Evolutionary conservation across 805 yeast genomes (phyloP).

Genomic region (Teunomyces stri): DNA sequence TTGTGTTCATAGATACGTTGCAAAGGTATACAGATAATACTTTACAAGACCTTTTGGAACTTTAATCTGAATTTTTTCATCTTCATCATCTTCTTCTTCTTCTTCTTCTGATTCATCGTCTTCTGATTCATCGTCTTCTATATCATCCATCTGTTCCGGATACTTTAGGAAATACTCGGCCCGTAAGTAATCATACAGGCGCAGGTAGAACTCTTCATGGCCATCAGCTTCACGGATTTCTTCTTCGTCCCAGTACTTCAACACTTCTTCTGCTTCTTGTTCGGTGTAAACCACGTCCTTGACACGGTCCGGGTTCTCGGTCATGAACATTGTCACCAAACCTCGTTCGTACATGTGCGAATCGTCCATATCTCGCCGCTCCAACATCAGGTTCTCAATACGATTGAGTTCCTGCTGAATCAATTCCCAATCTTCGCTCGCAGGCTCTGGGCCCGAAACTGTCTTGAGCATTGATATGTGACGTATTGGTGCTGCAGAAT

Average conservation of each 20-base stretch:
- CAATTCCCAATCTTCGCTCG: background rate
- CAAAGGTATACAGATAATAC: conserved; percentile 4
- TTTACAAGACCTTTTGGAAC: conserved; percentile 6
- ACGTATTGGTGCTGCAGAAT: background rate
- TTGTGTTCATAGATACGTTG: background rate
- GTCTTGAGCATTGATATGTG: conserved; percentile 2
- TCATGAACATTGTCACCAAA: conserved; percentile 8
- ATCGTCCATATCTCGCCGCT: conserved; percentile 7
- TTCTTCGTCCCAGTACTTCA: conserved; percentile 9
- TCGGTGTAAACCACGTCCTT: conserved; percentile 5
- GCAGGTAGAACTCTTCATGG: background rate
- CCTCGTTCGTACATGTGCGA: conserved; percentile 14
- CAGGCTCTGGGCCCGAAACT: background rate
- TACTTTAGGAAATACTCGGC: background rate
- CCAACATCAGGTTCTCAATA: conserved; percentile 7
- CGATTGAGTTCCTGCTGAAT: conserved; percentile 1
- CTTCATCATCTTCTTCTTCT: conserved; percentile 8
- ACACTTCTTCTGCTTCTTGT: conserved; percentile 10
- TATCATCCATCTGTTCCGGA: background rate
- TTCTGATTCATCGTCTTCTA: background rate
- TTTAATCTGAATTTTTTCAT: background rate
- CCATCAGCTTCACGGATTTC: background rate
- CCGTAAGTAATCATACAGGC: background rate
- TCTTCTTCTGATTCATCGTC: background rate
- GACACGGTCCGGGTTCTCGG: conserved; percentile 1